A percentile compares a stretch with the other conserved stretches of the same genome.
Conservation (phyloP, 345 rosid species). For the Reutealis trisperma region DNA sequence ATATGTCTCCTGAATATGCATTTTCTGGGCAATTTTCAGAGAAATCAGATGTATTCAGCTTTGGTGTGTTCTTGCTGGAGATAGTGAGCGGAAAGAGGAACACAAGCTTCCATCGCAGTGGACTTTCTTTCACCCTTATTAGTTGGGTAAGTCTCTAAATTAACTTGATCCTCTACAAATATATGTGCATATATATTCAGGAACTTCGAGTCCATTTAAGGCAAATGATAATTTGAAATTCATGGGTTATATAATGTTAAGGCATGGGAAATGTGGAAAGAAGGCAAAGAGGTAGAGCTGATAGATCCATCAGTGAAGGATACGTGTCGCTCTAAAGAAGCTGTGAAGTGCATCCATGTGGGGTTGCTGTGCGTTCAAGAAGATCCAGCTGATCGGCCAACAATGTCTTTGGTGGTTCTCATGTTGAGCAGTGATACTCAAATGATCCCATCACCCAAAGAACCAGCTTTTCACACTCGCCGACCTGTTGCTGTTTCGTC, state of each 20-base stretch:
- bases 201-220: too few species aligned
- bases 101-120: slow-evolving; percentile 9
- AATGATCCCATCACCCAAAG: slow-evolving; percentile 1
- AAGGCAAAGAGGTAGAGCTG: slow-evolving; percentile 4
- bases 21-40: slow-evolving; percentile 11
- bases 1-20: slow-evolving; percentile 24
- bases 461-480: neutral
- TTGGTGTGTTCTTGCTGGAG: slow-evolving; percentile 16
- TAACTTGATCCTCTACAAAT: too few species aligned
- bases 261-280: slow-evolving; percentile 15
- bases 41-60: slow-evolving; percentile 22
- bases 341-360: slow-evolving; percentile 11
- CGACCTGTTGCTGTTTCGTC: neutral
- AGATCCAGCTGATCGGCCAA: slow-evolving; percentile 9
- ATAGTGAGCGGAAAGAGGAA: slow-evolving; percentile 12
- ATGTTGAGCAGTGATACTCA: slow-evolving; percentile 6
- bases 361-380: slow-evolving; percentile 18
- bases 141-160: slow-evolving; percentile 1
- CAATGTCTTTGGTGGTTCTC: slow-evolving; percentile 11
- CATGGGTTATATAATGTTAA: neutral
- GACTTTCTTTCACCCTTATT: slow-evolving; percentile 7
- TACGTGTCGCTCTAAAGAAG: neutral
- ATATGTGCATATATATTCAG: too few species aligned
- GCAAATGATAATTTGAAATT: neutral
- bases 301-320: slow-evolving; percentile 1